Evolutionary conservation across 306 rosid species (phyloP).

Genomic region (Lathyrus aphaca): DNA sequence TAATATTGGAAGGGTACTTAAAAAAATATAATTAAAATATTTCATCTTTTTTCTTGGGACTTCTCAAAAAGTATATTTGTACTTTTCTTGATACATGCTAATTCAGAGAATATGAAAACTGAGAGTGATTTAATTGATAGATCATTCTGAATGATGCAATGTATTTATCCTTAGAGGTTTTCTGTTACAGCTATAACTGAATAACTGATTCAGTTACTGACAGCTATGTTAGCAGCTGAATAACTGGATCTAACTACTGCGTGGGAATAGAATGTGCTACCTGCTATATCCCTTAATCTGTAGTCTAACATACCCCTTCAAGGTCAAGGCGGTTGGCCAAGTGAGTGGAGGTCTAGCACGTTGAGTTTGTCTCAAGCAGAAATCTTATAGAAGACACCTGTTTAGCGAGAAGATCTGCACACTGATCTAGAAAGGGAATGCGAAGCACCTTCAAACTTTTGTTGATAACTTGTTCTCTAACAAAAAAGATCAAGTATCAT

Average conservation of each 20-base stretch:
- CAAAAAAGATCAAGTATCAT: too few relatives aligned
- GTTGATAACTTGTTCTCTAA: too few relatives aligned
- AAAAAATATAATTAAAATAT: slow-evolving; percentile 6
- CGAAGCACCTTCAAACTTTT: too few relatives aligned
- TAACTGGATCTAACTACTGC: not conserved
- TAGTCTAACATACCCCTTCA: not conserved
- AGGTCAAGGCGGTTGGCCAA: not conserved
- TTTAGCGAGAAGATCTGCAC: too few relatives aligned
- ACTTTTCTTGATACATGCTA: not conserved
- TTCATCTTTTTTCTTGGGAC: slow-evolving; percentile 8
- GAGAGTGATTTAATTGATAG: not conserved
- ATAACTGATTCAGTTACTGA: slow-evolving; percentile 1
- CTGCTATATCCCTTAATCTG: not conserved
- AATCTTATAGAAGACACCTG: too few relatives aligned
- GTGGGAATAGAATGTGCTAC: not conserved
- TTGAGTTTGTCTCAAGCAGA: not conserved
- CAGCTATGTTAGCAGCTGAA: not conserved
- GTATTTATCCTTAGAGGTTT: not conserved
- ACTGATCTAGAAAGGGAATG: too few relatives aligned
- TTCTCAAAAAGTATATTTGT: not conserved
- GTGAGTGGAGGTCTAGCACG: not conserved
- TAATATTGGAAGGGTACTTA: not conserved
- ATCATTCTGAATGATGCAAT: not conserved
- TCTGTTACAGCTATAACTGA: not conserved
- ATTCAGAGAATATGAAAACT: not conserved